Evolutionary conservation across 1,139 yeast genomes (phyloP).

Genomic region (Nakaseomyces nivariensis): DNA sequence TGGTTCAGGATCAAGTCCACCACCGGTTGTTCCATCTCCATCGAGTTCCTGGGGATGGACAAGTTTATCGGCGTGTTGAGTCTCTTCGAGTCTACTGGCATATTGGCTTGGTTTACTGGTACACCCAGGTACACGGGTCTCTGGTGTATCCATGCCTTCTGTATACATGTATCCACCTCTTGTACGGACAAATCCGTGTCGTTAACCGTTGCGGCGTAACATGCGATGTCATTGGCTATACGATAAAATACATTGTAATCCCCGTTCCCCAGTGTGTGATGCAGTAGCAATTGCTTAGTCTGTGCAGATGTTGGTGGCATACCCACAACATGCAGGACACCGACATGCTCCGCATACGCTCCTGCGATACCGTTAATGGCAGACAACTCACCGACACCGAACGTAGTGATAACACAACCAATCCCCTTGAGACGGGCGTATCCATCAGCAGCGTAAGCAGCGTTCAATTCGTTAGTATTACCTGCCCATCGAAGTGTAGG

Average conservation of each 20-base stretch:
- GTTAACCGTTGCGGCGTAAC: slow-evolving; percentile 48
- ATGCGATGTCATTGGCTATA: slow-evolving; percentile 59
- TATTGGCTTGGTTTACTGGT: slow-evolving; percentile 69
- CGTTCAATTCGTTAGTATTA: slow-evolving; percentile 56
- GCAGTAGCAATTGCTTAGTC: slow-evolving; percentile 41
- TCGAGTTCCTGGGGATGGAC: slow-evolving; percentile 44
- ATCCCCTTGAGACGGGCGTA: slow-evolving; percentile 48
- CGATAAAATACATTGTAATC: slow-evolving; percentile 66
- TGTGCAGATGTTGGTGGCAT: slow-evolving; percentile 52
- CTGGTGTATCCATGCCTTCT: slow-evolving; percentile 56
- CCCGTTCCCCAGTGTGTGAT: slow-evolving; percentile 72
- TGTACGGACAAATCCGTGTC: slow-evolving; percentile 52
- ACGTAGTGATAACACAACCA: slow-evolving; percentile 49
- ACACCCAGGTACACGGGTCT: slow-evolving; percentile 77
- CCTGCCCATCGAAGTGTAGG: slow-evolving; percentile 51
- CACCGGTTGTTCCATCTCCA: slow-evolving; percentile 59
- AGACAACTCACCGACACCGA: slow-evolving; percentile 59
- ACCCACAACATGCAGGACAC: slow-evolving; percentile 46
- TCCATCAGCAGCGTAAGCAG: slow-evolving; percentile 45
- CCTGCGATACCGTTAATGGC: slow-evolving; percentile 53
- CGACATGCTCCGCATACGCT: slow-evolving; percentile 51
- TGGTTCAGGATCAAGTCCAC: slow-evolving; percentile 45
- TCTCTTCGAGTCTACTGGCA: slow-evolving; percentile 41
- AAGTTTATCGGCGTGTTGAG: slow-evolving; percentile 55
- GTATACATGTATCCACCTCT: slow-evolving; percentile 61